Evolutionary conservation across 1,284 basidiomycete species (phyloP).

Genomic region (Pseudozyma thailandica): DNA sequence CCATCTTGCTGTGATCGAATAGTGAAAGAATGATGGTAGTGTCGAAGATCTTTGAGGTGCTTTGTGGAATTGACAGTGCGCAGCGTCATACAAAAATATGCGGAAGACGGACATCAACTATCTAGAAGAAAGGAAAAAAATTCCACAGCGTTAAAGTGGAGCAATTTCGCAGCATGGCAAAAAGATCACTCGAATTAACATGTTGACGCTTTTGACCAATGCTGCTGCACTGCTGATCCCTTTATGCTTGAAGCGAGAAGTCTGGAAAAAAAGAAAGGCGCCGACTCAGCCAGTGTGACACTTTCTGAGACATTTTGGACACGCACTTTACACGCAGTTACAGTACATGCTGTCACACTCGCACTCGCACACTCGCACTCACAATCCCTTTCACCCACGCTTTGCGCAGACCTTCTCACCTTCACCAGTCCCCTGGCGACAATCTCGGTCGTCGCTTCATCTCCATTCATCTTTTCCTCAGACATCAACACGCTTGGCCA

Average conservation of each 20-base stretch:
- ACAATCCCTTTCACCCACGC: background rate
- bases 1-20: background rate
- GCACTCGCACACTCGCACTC: background rate
- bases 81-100: background rate
- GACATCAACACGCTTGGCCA: too few relatives aligned
- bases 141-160: slow-evolving; percentile 12
- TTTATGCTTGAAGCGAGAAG: background rate
- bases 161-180: slow-evolving; percentile 8
- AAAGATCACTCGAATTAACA: background rate
- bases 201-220: background rate
- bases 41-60: background rate
- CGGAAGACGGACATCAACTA: slow-evolving; percentile 21
- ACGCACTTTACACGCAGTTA: slow-evolving; percentile 2
- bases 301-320: background rate
- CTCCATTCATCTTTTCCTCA: background rate
- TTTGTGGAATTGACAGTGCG: background rate
- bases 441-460: too few relatives aligned
- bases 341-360: background rate
- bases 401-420: slow-evolving; percentile 1
- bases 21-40: background rate
- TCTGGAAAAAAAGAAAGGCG: too few relatives aligned
- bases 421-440: too few relatives aligned
- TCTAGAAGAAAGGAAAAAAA: slow-evolving; percentile 11
- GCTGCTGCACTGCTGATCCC: background rate
- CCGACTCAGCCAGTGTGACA: background rate